phyloP scores from a whole-genome alignment of 78 protist genomes.

The Planoprotostelium fungivorum region DNA sequence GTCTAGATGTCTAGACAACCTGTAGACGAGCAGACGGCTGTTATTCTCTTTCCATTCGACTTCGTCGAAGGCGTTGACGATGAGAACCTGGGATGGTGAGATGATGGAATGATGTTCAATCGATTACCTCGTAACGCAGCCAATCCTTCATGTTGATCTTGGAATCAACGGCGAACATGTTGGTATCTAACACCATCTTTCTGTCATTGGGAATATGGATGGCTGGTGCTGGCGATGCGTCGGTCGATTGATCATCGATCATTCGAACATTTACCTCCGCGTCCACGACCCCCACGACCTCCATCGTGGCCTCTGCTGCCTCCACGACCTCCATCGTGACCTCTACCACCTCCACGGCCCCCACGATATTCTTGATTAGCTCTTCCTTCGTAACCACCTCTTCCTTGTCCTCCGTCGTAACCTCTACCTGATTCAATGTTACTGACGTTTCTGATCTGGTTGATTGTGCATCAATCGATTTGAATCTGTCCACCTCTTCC shows the following conservation, averaged over 20 bases:
- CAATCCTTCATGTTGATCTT: neutral
- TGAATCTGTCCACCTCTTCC: neutral
- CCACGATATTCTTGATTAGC: neutral
- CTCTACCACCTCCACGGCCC: neutral
- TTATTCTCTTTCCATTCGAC: neutral
- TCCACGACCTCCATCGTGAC: neutral
- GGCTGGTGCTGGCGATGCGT: neutral
- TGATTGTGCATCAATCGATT: too few species aligned
- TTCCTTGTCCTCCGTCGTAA: neutral
- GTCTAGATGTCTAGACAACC: neutral
- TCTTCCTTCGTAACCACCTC: neutral
- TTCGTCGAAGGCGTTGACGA: neutral
- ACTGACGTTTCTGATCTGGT: too few species aligned
- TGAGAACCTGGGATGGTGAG: neutral
- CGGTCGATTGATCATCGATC: neutral
- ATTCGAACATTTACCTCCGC: neutral
- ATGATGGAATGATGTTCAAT: neutral
- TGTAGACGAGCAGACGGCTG: neutral
- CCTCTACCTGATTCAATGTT: too few species aligned
- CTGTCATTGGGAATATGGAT: neutral
- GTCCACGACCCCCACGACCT: neutral
- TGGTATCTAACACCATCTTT: too few species aligned
- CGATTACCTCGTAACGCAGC: neutral
- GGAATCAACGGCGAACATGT: neutral
- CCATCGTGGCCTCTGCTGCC: neutral